Evolutionary conservation across 2,329 filamentous ascomycete genomes (phyloP), one percentile per base, ranked within the genome.

Genomic region (Ophioceras dolichostomum): DNA sequence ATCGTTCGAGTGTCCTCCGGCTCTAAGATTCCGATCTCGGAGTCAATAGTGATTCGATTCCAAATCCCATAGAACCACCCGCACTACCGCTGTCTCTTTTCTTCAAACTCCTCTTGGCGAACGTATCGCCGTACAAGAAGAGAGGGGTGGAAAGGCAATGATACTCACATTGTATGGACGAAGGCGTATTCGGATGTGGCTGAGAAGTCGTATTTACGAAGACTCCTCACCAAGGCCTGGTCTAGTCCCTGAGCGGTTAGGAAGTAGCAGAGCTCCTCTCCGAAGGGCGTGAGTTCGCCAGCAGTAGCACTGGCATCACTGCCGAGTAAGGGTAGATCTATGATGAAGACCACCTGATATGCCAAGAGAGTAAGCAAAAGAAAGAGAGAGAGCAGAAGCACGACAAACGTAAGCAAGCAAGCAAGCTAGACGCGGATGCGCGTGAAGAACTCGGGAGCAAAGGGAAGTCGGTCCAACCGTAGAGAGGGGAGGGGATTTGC

Each of bases 191-290:
- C 62, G 10, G 59, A 57, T 1, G 89, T 94, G 41, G 72, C 67
- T 3, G 73, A 69, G 51, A 94, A 96, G 56, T 96, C 86, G 55
- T 93, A 96, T 22, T 74, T 77, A 17, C 69, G 59, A 5, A 96
- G 58, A 36, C 84, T 88, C 4, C 67, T 58, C 22, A 84, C 58
- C 31, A 93, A 68, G 16, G 68, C 69, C 13, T 73, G 62, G 4
- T 79, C 69, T 7, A 94, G 55, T 0, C 71, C 73, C 49, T 79
- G 76, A 8, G 78, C 79, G 39, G 64, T 59, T 3, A 93, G 60
- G 49, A 91, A 94, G 49, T 75, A 71, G 17, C 70, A 56, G 19
- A 95, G 62, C 29, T 89, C 81, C 40, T 73, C 67, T 16, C 74
- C 74, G 53, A 94, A 95, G 3, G 52, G 40, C 1, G 73, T 47